Base-by-base conservation (phyloP, 1,284 basidiomycete genomes). In the Phlebopus sp. region DNA sequence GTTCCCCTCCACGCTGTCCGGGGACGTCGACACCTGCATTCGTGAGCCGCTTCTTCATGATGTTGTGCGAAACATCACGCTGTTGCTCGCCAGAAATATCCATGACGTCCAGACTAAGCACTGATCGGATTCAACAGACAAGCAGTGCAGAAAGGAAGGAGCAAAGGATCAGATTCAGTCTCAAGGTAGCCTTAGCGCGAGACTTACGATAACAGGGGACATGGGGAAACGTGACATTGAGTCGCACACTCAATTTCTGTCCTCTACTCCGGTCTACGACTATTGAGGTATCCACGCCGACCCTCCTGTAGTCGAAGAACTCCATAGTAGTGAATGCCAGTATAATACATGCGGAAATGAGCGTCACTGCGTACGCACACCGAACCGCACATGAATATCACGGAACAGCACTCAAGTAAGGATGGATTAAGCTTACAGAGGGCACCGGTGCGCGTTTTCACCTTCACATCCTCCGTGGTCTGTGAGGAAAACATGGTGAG, bases 381-480 rank as follows among this genome's bases (percentile, higher is more conserved):
- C 15, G 54, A 47, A 30, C 10, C 32, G n/a, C 8, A 34, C 27
- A 18, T 53, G 21, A 46, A 37, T 40, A 27, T 37, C 36, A 35
- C 37, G 37, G 10, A 23, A 29, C 5, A 37, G 36, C 17, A 21
- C 23, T 40, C 8, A 29, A 35, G n/a, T 23, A 50, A 37, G 44
- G 1, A 9, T 18, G 18, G 17, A 19, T 35, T 11, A 30, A 39
- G 76, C 89, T 69, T 61, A 95, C 92, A 77, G 59, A 96, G 75
- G 59, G 92, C 93, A 57, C 93, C 93, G 34, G 91, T 94, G 55
- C 90, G 82, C 35, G 95, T 97, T 76, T 93, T 93, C 73, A 97
- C 90, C 74, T 97, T 97, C 55, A 97, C 94, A 78, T 97, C 94
- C 65, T 97, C 94, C 71, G 91, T 92, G 31, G 94, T 97, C 95